Conservation (phyloP, 164 flowering plant species). For the Magnolia kwangsiensis region DNA sequence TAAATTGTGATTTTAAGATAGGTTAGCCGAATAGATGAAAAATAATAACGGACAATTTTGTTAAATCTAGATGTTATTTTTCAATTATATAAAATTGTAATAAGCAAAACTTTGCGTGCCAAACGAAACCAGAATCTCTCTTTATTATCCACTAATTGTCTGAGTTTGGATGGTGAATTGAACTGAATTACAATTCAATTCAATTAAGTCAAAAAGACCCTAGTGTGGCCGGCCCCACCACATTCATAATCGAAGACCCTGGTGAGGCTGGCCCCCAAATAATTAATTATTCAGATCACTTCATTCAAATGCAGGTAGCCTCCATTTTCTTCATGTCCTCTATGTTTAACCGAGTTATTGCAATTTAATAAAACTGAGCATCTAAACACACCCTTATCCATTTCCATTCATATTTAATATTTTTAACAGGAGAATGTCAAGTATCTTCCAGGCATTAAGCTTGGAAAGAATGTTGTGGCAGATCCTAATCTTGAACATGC, state of each 20-base stretch:
- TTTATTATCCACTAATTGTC: too few relatives aligned
- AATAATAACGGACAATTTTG: too few relatives aligned
- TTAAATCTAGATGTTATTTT: too few relatives aligned
- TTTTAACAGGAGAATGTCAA: slow-evolving; percentile 77
- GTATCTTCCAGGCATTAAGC: slow-evolving; percentile 92
- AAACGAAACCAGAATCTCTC: too few relatives aligned
- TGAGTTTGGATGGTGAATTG: too few relatives aligned
- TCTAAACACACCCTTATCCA: too few relatives aligned
- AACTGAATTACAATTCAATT: background rate
- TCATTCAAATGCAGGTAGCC: background rate
- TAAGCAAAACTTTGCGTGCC: too few relatives aligned
- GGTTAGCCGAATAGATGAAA: too few relatives aligned
- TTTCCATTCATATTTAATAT: background rate
- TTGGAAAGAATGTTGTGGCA: slow-evolving; percentile 92
- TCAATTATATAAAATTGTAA: too few relatives aligned
- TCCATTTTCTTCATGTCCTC: background rate
- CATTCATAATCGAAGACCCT: too few relatives aligned
- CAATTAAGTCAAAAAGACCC: background rate
- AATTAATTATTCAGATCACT: too few relatives aligned
- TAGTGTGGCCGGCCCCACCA: background rate
- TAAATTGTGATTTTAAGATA: too few relatives aligned
- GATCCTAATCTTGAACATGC: slow-evolving; percentile 86
- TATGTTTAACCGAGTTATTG: background rate
- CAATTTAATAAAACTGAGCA: background rate
- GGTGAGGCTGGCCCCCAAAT: background rate